Evolutionary conservation across 2,329 filamentous ascomycete species (phyloP), one percentile per base, ranked within the genome.

Genomic region (Stagonosporopsis rhizophila): DNA sequence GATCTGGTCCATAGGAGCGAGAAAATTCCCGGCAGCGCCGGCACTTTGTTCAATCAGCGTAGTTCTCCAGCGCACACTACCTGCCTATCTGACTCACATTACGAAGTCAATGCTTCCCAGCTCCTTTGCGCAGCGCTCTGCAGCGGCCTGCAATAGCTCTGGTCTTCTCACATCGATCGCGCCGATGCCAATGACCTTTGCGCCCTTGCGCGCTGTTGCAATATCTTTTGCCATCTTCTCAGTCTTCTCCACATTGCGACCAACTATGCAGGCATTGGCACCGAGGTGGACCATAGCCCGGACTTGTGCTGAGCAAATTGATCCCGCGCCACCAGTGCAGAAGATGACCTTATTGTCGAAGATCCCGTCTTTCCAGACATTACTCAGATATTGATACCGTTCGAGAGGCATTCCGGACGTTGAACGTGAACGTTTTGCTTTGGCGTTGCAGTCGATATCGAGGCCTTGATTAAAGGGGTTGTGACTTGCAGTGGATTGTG

Each of bases 1-100:
- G 45, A 98, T 85, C 60, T 89, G 89, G 37, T 89, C 85, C 58
- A 98, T 89, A 4, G 94, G 90, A 0, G 92, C 89, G 20, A 99
- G 83, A 77, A 98, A 99, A 77, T 99, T 99, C 56, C 95, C 95
- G 17, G 95, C 95, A 14, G 95, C 95, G 46, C 95, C 95, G 19
- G 94, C 94, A 73, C 90, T 95, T 68, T 56, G 17, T 23, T 11
- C 8, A 19, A 56, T 71, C 48, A 70, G 62, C 45, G 42, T 3
- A 30, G 17, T 28, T 22, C 23, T n/a, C 35, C 25, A 19, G 11
- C 15, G 3, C 19, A 20, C 14, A 6, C 14, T 14, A 27, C 23
- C n/a, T 14, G 20, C 22, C 17, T 25, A 9, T 19, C 38, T 19
- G 37, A 71, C 85, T 71, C 79, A 94, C 91, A 97, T 96, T 55